Percentiles rank a stretch among this genome's conserved stretches.
These are phyloP conservation scores for Linanthus parryae DNA, from an alignment of 148 eudicot genomes.

Conservation along the genomic window DNA sequence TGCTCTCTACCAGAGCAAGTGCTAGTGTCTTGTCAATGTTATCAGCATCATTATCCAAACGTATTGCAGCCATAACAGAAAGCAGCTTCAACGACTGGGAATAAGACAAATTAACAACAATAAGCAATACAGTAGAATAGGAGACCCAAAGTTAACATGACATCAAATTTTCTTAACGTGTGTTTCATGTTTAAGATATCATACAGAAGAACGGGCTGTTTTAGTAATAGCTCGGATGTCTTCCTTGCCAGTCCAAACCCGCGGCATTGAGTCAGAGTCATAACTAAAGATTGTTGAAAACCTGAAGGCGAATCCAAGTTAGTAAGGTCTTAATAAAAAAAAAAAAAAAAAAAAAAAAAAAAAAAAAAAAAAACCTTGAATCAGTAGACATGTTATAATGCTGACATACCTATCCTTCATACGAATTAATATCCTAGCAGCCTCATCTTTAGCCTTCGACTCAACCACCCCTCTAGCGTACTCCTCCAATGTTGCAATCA, in stretches of 20 bases:
- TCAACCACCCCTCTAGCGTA: constrained; percentile 82
- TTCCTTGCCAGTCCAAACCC: constrained; percentile 97
- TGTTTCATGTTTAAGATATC: constrained; percentile 9
- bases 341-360: not conserved
- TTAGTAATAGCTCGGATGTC: constrained; percentile 87
- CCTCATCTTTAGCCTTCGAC: constrained; percentile 85
- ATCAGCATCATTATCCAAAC: constrained; percentile 71
- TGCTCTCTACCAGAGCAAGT: constrained; percentile 60
- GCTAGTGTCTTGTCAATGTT: constrained; percentile 63
- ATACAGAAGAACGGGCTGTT: constrained; percentile 85
- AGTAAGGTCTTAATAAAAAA: constrained; percentile 4
- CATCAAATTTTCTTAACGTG: constrained; percentile 1
- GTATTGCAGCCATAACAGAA: constrained; percentile 83
- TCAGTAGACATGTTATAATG: not conserved
- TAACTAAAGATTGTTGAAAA: constrained; percentile 81
- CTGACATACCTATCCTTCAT: constrained; percentile 83
- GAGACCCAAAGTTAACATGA: constrained; percentile 1
- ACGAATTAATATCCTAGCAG: constrained; percentile 75
- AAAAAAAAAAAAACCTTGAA: not conserved
- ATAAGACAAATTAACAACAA: not conserved
- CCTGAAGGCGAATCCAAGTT: constrained; percentile 30
- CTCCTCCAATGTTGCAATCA: constrained; percentile 55
- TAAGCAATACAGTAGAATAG: not conserved
- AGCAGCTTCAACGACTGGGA: constrained; percentile 84
- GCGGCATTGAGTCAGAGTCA: constrained; percentile 97